Base-by-base conservation (phyloP, 208 protist species). In the Wallacemonas sp. region DNA sequence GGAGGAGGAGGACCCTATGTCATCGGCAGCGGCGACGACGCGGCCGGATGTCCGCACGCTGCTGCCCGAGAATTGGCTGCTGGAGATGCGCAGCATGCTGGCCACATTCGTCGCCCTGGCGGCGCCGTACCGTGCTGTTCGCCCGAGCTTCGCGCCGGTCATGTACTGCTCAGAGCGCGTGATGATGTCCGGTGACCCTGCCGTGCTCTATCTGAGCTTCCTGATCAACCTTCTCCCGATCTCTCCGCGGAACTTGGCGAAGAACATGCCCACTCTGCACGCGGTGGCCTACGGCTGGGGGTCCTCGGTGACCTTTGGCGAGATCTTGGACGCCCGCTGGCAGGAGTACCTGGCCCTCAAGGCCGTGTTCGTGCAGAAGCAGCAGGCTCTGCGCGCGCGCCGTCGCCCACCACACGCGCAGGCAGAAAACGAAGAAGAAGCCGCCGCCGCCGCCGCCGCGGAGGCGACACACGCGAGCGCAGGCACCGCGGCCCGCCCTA, bases 201-300 rank as follows among this genome's bases (percentile, higher is more conserved):
- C 74, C n/a, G 78, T 87, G 29, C 78, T 91, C 22, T 95, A 95
- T 61, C 67, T 91, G 18, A 82, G 84, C 1, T 70, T 95, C 25
- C 76, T 95, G 7, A 67, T 93, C 12, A 92, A 93, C 68, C 70
- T 75, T 32, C 32, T 41, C 48, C 49, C 49, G 5, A 59, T 70
- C 23, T 70, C 79, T 41, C 65, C 75, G 18, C 71, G 68, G 16
- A 89, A 81, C 62, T 67, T 86, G 52, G 39, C 80, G 26, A 75
- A 70, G 61, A 71, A 77, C 26, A 77, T 82, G 64, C 70, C 76
- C 1, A 77, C 90, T 26, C 71, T 92, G 48, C 77, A 77, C 22
- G 31, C 88, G 1, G 71, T 92, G 52, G 86, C 86, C 12, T 71
- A 93, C 29, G 84, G 84, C 22, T 95, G 89, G 89, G 85, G 79